A percentile compares a stretch with the other conserved stretches of the same genome.
These are phyloP conservation scores for Corallochytrium limacisporum DNA, from an alignment of 78 protist genomes.

Conservation along the genomic window DNA sequence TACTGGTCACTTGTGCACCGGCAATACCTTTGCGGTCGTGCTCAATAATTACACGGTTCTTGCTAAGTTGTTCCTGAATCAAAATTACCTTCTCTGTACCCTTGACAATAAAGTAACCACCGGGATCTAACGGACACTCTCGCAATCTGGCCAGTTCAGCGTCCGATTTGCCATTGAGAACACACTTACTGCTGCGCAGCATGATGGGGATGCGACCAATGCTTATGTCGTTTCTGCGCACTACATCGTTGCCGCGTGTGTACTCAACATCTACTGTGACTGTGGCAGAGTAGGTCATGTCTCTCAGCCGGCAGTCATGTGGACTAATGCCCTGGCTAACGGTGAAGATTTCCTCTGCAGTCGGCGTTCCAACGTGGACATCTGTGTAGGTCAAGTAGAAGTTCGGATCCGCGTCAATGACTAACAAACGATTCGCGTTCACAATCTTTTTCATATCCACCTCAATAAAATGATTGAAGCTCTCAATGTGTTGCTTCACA, in stretches of 20 bases:
- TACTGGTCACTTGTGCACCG: constrained; percentile 12
- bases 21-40: neutral
- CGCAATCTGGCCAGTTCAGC: constrained; percentile 69
- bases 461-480: constrained; percentile 81
- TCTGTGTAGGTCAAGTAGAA: constrained; percentile 58
- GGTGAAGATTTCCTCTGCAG: constrained; percentile 34
- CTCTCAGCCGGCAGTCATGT: constrained; percentile 91
- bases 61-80: constrained; percentile 95
- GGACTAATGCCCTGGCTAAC: constrained; percentile 46
- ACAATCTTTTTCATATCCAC: constrained; percentile 58
- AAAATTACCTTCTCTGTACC: constrained; percentile 88
- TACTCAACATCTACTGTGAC: constrained; percentile 82
- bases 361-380: constrained; percentile 65
- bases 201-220: constrained; percentile 96
- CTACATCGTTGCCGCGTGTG: constrained; percentile 38
- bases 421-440: constrained; percentile 56
- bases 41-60: constrained; percentile 89
- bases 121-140: constrained; percentile 96
- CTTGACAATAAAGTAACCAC: constrained; percentile 73
- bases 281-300: constrained; percentile 93
- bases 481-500: constrained; percentile 91
- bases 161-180: constrained; percentile 33
- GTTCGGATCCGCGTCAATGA: constrained; percentile 61
- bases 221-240: constrained; percentile 17
- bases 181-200: constrained; percentile 83